These are phyloP conservation scores for Chaetomium sp. DNA, from an alignment of 2,329 filamentous ascomycete species.

Conservation along the genomic window DNA sequence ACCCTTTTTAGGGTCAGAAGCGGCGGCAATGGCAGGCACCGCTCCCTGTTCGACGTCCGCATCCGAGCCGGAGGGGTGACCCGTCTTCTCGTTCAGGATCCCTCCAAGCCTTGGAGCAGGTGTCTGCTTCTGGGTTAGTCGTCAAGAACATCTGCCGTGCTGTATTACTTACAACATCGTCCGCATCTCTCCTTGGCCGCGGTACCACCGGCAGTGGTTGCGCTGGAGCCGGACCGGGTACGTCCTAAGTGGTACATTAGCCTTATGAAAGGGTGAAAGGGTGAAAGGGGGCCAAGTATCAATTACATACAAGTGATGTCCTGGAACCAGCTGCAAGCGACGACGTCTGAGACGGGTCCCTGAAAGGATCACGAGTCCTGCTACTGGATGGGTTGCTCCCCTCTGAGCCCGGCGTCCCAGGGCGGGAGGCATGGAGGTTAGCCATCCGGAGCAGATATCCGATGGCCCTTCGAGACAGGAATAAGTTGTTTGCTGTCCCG, in stretches of 20 bases:
- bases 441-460: constrained; percentile 19
- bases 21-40: neutral
- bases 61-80: constrained; percentile 21
- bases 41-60: constrained; percentile 25
- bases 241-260: constrained; percentile 19
- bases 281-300: neutral
- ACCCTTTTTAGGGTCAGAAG: constrained; percentile 23
- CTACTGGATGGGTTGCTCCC: constrained; percentile 11
- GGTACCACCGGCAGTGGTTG: constrained; percentile 4
- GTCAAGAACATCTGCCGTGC: too few relatives aligned
- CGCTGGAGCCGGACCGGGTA: constrained; percentile 16
- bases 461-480: neutral
- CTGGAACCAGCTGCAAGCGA: constrained; percentile 21
- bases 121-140: constrained; percentile 21
- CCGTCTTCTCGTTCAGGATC: constrained; percentile 32
- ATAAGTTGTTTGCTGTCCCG: neutral
- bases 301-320: constrained; percentile 17
- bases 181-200: neutral
- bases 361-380: constrained; percentile 30
- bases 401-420: constrained; percentile 23
- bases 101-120: constrained; percentile 22
- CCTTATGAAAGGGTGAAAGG: neutral
- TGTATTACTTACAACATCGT: constrained; percentile 28
- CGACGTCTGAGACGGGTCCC: constrained; percentile 25
- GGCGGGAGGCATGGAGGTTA: constrained; percentile 11